These are phyloP conservation scores for Fusarium decemcellulare DNA, from an alignment of 2,329 filamentous ascomycete species.

Conservation along the genomic window DNA sequence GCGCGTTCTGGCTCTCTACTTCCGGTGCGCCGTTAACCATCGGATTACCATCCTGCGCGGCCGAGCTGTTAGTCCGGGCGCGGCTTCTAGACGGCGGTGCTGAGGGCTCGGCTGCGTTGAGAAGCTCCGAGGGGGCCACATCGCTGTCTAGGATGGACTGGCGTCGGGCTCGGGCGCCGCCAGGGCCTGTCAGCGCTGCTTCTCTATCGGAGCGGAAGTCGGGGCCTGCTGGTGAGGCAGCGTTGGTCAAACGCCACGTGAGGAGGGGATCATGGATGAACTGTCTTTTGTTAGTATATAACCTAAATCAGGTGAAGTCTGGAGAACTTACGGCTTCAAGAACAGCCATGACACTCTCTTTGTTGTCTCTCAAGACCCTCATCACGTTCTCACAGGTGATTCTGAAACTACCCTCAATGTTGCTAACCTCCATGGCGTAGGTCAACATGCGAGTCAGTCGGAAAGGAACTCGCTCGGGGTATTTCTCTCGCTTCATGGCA, in stretches of 20 bases:
- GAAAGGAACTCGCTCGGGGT: constrained; percentile 97
- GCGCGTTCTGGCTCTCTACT: constrained; percentile 90
- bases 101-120: constrained; percentile 63
- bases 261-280: constrained; percentile 99
- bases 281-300: constrained; percentile 57
- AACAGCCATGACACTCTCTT: constrained; percentile 98
- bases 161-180: constrained; percentile 69
- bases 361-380: constrained; percentile 95
- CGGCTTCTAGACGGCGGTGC: constrained; percentile 65
- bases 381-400: constrained; percentile 99
- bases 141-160: constrained; percentile 79
- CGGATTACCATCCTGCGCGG: constrained; percentile 51
- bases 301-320: too few species aligned
- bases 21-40: constrained; percentile 60
- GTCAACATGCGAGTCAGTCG: constrained; percentile 98
- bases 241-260: constrained; percentile 89
- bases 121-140: constrained; percentile 70
- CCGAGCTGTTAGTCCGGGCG: constrained; percentile 73
- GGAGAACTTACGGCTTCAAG: constrained; percentile 86
- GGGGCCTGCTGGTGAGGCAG: constrained; percentile 74
- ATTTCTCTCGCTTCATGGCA: constrained; percentile 99
- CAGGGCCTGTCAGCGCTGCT: constrained; percentile 63
- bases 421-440: constrained; percentile 99
- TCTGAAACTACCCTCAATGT: constrained; percentile 98
- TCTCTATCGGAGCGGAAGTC: constrained; percentile 76